These are phyloP conservation scores for Penicillium capsulatum DNA, from an alignment of 2,329 filamentous ascomycete genomes.

Conservation along the genomic window DNA sequence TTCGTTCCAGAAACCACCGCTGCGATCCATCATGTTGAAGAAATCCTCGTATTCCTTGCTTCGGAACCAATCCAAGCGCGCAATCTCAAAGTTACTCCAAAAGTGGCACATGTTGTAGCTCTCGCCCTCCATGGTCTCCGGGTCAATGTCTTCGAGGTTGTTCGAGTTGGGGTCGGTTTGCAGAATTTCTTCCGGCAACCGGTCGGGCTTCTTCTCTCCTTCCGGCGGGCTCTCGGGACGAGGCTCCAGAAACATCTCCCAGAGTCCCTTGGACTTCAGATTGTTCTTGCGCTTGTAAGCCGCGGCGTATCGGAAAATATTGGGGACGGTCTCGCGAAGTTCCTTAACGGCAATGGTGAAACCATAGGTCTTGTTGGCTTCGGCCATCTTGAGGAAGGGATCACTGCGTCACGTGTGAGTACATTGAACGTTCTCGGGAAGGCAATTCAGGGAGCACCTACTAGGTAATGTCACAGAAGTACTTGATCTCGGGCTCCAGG, in stretches of 20 bases:
- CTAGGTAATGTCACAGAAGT: constrained; percentile 99
- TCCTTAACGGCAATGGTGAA: constrained; percentile 99
- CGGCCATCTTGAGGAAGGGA: constrained; percentile 92
- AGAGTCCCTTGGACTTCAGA: constrained; percentile 82
- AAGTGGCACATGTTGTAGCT: constrained; percentile 99
- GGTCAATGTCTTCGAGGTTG: constrained; percentile 74
- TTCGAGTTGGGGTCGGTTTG: constrained; percentile 68
- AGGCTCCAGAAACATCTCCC: constrained; percentile 94
- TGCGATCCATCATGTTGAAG: constrained; percentile 97
- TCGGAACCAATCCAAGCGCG: constrained; percentile 88
- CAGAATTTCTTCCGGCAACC: constrained; percentile 76
- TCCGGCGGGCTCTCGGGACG: constrained; percentile 55
- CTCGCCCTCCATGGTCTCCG: constrained; percentile 93
- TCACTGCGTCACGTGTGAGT: constrained; percentile 54
- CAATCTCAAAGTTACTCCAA: constrained; percentile 99
- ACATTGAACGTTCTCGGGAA: neutral
- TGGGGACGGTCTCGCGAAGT: constrained; percentile 93
- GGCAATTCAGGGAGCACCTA: constrained; percentile 43
- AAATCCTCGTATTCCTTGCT: constrained; percentile 98
- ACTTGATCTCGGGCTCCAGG: constrained; percentile 97
- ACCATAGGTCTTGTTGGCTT: constrained; percentile 93
- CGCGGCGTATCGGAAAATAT: constrained; percentile 98
- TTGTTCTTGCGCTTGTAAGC: constrained; percentile 94
- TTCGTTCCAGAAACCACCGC: constrained; percentile 99
- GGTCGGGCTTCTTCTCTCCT: constrained; percentile 58